phyloP scores from a whole-genome alignment of 2,329 filamentous ascomycete genomes.

The Pseudomassariella vexata region DNA sequence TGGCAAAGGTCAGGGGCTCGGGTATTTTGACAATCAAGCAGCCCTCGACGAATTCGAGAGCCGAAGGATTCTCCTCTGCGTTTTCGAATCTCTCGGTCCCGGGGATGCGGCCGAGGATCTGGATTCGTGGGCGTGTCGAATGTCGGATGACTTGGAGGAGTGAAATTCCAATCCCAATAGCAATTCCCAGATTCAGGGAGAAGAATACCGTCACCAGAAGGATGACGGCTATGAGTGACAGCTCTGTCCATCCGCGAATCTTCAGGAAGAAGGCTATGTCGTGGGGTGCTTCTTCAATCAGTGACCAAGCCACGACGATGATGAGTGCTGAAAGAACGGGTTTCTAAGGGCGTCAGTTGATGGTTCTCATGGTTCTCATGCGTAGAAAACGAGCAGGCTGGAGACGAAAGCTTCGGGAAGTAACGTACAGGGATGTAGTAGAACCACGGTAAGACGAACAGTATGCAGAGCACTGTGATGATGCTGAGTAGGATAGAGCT shows the following conservation, averaged over 20 bases:
- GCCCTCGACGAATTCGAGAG: conserved; percentile 83
- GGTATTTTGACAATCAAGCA: conserved; percentile 97
- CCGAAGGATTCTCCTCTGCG: conserved; percentile 66
- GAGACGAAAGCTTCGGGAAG: neutral
- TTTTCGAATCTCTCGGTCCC: conserved; percentile 83
- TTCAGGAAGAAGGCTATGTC: conserved; percentile 85
- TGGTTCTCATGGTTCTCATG: neutral
- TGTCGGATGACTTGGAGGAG: conserved; percentile 86
- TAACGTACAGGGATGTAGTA: conserved; percentile 91
- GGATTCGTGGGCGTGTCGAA: conserved; percentile 85
- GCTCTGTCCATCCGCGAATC: conserved; percentile 80
- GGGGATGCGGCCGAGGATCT: conserved; percentile 86
- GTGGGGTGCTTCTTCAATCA: conserved; percentile 92
- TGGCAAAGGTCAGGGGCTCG: conserved; percentile 93
- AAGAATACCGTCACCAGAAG: conserved; percentile 92
- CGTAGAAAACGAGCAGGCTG: neutral
- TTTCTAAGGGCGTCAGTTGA: conserved; percentile 56
- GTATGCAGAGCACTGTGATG: conserved; percentile 73
- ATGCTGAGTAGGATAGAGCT: conserved; percentile 81
- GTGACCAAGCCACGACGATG: conserved; percentile 86
- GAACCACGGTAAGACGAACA: conserved; percentile 83
- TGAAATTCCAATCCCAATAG: conserved; percentile 86
- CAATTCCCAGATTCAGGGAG: conserved; percentile 88
- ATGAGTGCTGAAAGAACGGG: conserved; percentile 91
- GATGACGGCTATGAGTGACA: conserved; percentile 83